phyloP scores from a whole-genome alignment of 306 rosid genomes.

The Lathyrus aphaca region DNA sequence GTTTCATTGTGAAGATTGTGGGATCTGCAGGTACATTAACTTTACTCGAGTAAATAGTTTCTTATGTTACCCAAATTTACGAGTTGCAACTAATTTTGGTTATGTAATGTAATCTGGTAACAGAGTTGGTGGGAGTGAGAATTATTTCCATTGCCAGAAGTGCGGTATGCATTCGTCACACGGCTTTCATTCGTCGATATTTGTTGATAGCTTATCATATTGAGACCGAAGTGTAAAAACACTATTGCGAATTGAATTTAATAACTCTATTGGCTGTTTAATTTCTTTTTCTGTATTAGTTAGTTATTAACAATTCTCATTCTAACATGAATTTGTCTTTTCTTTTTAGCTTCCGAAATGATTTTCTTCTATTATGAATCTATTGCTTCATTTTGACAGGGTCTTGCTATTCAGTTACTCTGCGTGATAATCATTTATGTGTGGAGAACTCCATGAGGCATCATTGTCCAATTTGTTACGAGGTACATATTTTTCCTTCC shows the following conservation, averaged over 20 bases:
- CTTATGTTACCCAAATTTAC: slow-evolving; percentile 28
- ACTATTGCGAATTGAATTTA: neutral
- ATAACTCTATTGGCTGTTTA: neutral
- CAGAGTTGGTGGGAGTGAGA: slow-evolving; percentile 91
- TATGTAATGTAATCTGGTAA: slow-evolving; percentile 40
- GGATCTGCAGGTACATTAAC: slow-evolving; percentile 83
- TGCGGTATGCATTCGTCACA: slow-evolving; percentile 69
- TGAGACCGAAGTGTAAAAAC: slow-evolving; percentile 3
- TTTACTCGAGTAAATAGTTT: slow-evolving; percentile 24
- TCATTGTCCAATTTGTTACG: slow-evolving; percentile 96
- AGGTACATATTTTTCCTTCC: slow-evolving; percentile 56
- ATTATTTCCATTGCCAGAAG: slow-evolving; percentile 86
- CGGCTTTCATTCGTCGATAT: neutral
- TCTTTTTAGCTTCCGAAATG: neutral
- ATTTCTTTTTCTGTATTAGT: neutral
- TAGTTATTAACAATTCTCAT: neutral
- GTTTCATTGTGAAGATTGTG: slow-evolving; percentile 95
- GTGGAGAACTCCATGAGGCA: slow-evolving; percentile 97
- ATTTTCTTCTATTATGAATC: neutral
- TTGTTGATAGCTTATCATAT: neutral
- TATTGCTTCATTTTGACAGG: slow-evolving; percentile 49
- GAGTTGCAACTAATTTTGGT: slow-evolving; percentile 35
- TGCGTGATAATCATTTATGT: slow-evolving; percentile 84
- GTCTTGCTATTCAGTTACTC: slow-evolving; percentile 72
- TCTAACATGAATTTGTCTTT: neutral